Percentiles rank a stretch among this genome's conserved stretches.
Conservation (phyloP, 345 rosid species). For the Linum tenue region DNA sequence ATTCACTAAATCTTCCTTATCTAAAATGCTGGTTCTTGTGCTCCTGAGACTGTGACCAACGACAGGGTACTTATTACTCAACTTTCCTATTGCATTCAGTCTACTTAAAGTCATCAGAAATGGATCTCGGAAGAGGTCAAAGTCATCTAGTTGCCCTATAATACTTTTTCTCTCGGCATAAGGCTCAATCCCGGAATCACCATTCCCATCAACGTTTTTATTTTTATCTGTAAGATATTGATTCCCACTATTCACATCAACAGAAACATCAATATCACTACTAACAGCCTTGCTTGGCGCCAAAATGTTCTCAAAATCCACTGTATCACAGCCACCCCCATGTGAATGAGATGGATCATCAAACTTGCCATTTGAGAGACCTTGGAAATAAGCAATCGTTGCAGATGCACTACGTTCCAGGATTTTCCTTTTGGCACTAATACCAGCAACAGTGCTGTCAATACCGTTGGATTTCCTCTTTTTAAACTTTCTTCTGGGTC, state of each 20-base stretch:
- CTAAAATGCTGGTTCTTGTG: conserved; percentile 23
- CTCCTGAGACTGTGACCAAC: conserved; percentile 17
- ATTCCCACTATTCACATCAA: conserved; percentile 8
- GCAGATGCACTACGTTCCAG: conserved; percentile 73
- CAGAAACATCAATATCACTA: conserved; percentile 6
- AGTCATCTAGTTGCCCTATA: conserved; percentile 18
- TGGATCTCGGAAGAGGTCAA: conserved; percentile 43
- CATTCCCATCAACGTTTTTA: conserved; percentile 21
- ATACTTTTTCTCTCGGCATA: conserved; percentile 15
- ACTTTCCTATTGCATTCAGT: conserved; percentile 33
- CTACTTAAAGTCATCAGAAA: conserved; percentile 50
- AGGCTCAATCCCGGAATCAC: conserved; percentile 18
- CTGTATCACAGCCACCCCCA: conserved; percentile 27
- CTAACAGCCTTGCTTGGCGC: conserved; percentile 31
- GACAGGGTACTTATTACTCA: conserved; percentile 24
- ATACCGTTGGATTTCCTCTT: conserved; percentile 55
- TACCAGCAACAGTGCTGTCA: conserved; percentile 32
- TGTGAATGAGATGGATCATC: conserved; percentile 32
- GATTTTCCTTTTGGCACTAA: conserved; percentile 59
- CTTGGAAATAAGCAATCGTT: conserved; percentile 53
- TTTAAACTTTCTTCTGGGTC: conserved; percentile 37
- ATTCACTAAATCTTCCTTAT: conserved; percentile 20
- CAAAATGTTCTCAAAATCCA: conserved; percentile 32
- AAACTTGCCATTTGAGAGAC: conserved; percentile 32
- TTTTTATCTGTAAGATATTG: conserved; percentile 24